Evolutionary conservation across 257 asterid species (phyloP).

Genomic region (Fraxinus excelsior): DNA sequence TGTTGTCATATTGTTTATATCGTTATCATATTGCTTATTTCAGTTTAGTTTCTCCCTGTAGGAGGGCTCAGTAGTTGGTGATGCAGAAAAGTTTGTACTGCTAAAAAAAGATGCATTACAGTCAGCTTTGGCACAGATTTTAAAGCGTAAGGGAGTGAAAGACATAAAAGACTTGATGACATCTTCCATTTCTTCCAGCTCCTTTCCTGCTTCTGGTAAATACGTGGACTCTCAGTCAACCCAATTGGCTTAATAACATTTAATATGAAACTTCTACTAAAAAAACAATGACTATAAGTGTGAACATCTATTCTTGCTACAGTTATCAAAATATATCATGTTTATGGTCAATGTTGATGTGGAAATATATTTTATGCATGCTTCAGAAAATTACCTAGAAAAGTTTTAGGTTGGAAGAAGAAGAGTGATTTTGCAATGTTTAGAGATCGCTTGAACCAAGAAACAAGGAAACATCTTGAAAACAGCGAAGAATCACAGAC

Average conservation of each 20-base stretch:
- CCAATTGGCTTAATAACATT: neutral
- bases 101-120: slow-evolving; percentile 57
- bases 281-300: neutral
- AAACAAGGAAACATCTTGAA: neutral
- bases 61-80: slow-evolving; percentile 70
- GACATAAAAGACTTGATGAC: slow-evolving; percentile 60
- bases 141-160: slow-evolving; percentile 56
- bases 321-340: neutral
- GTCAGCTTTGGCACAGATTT: slow-evolving; percentile 57
- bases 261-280: neutral
- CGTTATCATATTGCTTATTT: slow-evolving; percentile 7
- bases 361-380: neutral
- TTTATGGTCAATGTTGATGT: neutral
- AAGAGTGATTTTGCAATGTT: neutral
- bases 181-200: slow-evolving; percentile 25
- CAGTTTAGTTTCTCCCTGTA: slow-evolving; percentile 23
- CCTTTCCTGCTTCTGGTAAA: slow-evolving; percentile 15
- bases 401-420: neutral
- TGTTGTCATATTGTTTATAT: slow-evolving; percentile 7
- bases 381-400: neutral
- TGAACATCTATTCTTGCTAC: neutral
- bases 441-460: neutral
- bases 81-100: slow-evolving; percentile 78
- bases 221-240: neutral
- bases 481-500: neutral